A percentile compares a stretch with the other conserved stretches of the same genome.
These are phyloP conservation scores for Phytophthora foliorum DNA, from an alignment of 352 stramenopile genomes.

Conservation along the genomic window DNA sequence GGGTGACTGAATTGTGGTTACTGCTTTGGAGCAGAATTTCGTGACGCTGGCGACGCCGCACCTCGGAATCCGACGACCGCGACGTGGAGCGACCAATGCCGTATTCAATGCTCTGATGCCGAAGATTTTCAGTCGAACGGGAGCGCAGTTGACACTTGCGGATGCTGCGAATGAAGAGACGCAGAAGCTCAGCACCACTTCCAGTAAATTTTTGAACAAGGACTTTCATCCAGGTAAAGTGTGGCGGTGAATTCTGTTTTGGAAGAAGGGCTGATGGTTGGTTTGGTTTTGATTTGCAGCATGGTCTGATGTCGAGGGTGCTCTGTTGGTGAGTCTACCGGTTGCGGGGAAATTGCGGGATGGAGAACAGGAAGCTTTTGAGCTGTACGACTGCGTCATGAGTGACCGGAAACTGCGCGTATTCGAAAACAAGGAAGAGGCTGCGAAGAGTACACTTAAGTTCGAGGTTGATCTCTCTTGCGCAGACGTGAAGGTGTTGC, in stretches of 20 bases:
- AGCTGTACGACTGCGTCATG: slow-evolving; percentile 50
- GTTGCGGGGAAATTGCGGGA: slow-evolving; percentile 7
- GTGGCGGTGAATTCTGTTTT: not conserved
- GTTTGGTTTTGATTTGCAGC: slow-evolving; percentile 21
- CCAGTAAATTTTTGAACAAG: slow-evolving; percentile 31
- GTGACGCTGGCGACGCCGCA: slow-evolving; percentile 84
- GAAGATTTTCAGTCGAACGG: slow-evolving; percentile 79
- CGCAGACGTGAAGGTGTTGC: slow-evolving; percentile 42
- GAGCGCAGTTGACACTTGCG: slow-evolving; percentile 67
- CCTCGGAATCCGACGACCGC: slow-evolving; percentile 73
- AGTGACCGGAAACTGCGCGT: slow-evolving; percentile 44
- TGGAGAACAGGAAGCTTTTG: slow-evolving; percentile 34
- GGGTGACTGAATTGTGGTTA: slow-evolving; percentile 10
- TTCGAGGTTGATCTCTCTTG: slow-evolving; percentile 52
- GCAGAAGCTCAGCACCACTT: slow-evolving; percentile 45
- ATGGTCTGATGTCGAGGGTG: slow-evolving; percentile 38
- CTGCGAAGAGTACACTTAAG: slow-evolving; percentile 20
- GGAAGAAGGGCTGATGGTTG: not conserved
- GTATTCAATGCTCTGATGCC: slow-evolving; percentile 73
- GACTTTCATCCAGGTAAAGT: slow-evolving; percentile 38
- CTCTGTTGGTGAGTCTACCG: slow-evolving; percentile 41
- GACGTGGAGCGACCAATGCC: slow-evolving; percentile 66
- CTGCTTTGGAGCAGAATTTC: slow-evolving; percentile 70
- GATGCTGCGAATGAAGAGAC: slow-evolving; percentile 65
- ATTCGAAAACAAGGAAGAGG: slow-evolving; percentile 34